Evolutionary conservation across 2,329 filamentous ascomycete species (phyloP).

Genomic region (Epichloe bromicola): DNA sequence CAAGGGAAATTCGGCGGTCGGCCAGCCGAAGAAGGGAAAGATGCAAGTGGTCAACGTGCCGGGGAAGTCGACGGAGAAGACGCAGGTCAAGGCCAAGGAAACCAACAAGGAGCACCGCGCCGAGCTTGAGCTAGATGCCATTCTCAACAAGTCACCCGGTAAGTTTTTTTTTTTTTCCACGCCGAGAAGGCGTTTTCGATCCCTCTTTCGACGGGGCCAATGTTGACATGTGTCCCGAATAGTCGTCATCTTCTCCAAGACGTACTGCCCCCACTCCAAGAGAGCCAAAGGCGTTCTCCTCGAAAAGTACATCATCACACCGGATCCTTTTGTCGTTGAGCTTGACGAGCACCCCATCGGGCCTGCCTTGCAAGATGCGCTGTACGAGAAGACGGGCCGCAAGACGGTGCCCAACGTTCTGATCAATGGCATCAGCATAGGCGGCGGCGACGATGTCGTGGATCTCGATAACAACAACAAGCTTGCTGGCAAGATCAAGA

Average conservation of each 20-base stretch:
- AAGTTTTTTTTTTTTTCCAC: conserved; percentile 25
- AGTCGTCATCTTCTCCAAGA: conserved; percentile 96
- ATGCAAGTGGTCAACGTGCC: conserved; percentile 8
- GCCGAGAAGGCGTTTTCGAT: not conserved
- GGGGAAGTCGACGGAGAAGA: conserved; percentile 2
- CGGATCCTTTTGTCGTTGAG: conserved; percentile 77
- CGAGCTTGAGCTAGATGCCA: conserved; percentile 59
- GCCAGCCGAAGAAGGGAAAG: conserved; percentile 28
- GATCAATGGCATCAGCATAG: conserved; percentile 76
- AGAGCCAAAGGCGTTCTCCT: conserved; percentile 77
- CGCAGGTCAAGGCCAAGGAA: conserved; percentile 25
- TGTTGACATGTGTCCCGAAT: not conserved
- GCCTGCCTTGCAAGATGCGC: conserved; percentile 52
- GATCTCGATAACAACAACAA: conserved; percentile 54
- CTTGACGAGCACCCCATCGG: conserved; percentile 74
- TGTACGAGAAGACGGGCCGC: conserved; percentile 64
- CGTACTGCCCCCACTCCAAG: conserved; percentile 78
- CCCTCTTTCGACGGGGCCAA: not conserved
- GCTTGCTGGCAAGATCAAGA: conserved; percentile 58
- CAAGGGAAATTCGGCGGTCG: conserved; percentile 42
- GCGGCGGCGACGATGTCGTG: conserved; percentile 76
- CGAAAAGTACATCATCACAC: conserved; percentile 71
- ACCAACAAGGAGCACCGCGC: conserved; percentile 49
- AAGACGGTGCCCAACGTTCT: conserved; percentile 86
- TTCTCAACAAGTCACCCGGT: conserved; percentile 79